phyloP scores from a whole-genome alignment of 805 yeast genomes.

The Cyberlindnera amylophila region DNA sequence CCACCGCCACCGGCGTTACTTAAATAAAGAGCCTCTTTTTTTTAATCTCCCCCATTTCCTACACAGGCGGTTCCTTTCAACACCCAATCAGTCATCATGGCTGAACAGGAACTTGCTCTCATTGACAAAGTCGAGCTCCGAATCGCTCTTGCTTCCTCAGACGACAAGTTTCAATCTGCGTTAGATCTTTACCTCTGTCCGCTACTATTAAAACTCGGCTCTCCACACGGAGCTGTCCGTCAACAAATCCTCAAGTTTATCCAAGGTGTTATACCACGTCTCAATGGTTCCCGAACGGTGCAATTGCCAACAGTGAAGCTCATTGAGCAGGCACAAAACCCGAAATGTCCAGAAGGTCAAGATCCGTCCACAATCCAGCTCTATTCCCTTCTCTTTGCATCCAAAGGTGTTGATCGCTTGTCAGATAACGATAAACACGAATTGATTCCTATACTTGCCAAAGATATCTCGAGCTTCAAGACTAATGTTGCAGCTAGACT shows the following conservation, averaged over 20 bases:
- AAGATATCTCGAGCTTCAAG: constrained; percentile 40
- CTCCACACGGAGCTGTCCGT: constrained; percentile 64
- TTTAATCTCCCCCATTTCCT: neutral
- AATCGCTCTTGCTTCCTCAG: constrained; percentile 70
- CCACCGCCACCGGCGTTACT: constrained; percentile 15
- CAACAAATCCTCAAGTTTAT: constrained; percentile 62
- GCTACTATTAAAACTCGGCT: constrained; percentile 69
- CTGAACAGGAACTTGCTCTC: constrained; percentile 49
- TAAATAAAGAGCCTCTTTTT: too few relatives aligned
- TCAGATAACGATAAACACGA: constrained; percentile 31
- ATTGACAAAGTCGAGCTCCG: constrained; percentile 78
- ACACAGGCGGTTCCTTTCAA: neutral
- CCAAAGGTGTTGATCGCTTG: constrained; percentile 64
- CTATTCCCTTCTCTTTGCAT: constrained; percentile 61
- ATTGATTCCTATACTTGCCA: constrained; percentile 45
- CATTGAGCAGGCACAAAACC: constrained; percentile 57
- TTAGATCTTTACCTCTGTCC: constrained; percentile 71
- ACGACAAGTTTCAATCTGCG: constrained; percentile 57
- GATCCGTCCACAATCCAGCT: constrained; percentile 44
- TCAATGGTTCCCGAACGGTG: constrained; percentile 51
- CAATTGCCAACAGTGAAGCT: constrained; percentile 62
- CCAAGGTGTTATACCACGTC: constrained; percentile 62
- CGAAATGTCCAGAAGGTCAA: constrained; percentile 39
- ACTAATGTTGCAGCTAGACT: constrained; percentile 48
- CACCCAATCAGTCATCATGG: constrained; percentile 16